Conservation (phyloP, 1,284 basidiomycete species). For the Irpex rosettiformis region DNA sequence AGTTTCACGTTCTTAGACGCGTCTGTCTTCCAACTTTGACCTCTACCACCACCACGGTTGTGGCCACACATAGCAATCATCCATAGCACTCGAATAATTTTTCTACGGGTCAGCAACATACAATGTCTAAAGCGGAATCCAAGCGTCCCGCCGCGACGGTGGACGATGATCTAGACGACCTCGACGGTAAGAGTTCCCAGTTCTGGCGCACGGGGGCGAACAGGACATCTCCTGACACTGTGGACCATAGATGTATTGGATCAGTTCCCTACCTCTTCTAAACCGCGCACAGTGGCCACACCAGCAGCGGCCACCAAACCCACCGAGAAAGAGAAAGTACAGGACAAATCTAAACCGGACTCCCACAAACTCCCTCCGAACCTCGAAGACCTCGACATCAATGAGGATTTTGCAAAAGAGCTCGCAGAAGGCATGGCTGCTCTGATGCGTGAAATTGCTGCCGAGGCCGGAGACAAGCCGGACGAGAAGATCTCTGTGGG, state of each 20-base stretch:
- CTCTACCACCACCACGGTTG: neutral
- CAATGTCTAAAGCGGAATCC: neutral
- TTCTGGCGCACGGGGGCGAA: too few relatives aligned
- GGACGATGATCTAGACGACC: conserved; percentile 73
- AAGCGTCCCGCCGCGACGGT: conserved; percentile 20
- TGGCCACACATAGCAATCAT: neutral
- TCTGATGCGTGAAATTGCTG: conserved; percentile 70
- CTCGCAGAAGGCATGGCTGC: conserved; percentile 82
- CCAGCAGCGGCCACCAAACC: too few relatives aligned
- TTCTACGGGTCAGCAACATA: neutral
- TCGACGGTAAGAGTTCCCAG: conserved; percentile 52
- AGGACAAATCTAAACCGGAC: neutral
- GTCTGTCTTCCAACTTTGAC: neutral
- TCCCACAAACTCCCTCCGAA: conserved; percentile 21
- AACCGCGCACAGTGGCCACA: too few relatives aligned
- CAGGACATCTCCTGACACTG: too few relatives aligned
- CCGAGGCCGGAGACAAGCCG: conserved; percentile 27
- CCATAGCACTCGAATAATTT: too few relatives aligned
- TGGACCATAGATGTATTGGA: conserved; percentile 51
- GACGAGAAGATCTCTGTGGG: conserved; percentile 6
- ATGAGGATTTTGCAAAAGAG: conserved; percentile 63
- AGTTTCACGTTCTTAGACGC: neutral
- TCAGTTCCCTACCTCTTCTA: conserved; percentile 34
- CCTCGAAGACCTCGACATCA: conserved; percentile 34
- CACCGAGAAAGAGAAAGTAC: conserved; percentile 17